Conservation (phyloP, 306 rosid genomes). For the Sphenostylis stenocarpa region DNA sequence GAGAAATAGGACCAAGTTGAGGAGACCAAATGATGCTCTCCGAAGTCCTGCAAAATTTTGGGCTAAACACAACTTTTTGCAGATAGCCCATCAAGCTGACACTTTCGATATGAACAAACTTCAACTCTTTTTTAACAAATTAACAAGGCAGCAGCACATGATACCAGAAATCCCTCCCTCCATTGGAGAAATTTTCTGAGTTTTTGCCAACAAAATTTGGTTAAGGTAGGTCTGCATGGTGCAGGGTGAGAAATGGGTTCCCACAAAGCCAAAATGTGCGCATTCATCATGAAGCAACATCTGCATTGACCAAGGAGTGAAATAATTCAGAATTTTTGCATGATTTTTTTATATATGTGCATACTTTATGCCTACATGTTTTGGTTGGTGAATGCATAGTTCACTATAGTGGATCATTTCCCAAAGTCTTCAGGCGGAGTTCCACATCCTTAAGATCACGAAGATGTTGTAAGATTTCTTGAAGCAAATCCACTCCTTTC, state of each 20-base stretch:
- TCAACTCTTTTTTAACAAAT: constrained; percentile 31
- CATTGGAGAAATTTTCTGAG: constrained; percentile 16
- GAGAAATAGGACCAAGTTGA: not conserved
- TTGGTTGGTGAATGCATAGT: constrained; percentile 26
- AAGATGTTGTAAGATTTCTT: constrained; percentile 72
- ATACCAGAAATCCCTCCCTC: constrained; percentile 35
- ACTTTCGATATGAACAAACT: constrained; percentile 17
- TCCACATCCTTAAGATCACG: constrained; percentile 70
- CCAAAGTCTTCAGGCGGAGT: constrained; percentile 41
- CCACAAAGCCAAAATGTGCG: constrained; percentile 13
- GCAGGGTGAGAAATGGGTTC: constrained; percentile 6
- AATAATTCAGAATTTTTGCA: constrained; percentile 1
- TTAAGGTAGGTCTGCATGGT: constrained; percentile 18
- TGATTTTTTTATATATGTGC: not conserved
- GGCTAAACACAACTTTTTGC: constrained; percentile 9
- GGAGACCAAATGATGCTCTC: constrained; percentile 15
- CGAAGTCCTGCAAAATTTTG: constrained; percentile 38
- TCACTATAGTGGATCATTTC: constrained; percentile 37
- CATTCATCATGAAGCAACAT: constrained; percentile 30
- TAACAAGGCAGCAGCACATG: constrained; percentile 32
- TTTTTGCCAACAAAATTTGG: constrained; percentile 27
- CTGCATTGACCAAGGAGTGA: constrained; percentile 32
- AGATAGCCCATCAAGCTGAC: constrained; percentile 18
- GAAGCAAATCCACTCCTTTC: constrained; percentile 67
- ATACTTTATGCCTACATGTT: constrained; percentile 29